Evolutionary conservation across 306 rosid genomes (phyloP), one percentile per base, ranked within the genome.

Genomic region (Datisca glomerata): DNA sequence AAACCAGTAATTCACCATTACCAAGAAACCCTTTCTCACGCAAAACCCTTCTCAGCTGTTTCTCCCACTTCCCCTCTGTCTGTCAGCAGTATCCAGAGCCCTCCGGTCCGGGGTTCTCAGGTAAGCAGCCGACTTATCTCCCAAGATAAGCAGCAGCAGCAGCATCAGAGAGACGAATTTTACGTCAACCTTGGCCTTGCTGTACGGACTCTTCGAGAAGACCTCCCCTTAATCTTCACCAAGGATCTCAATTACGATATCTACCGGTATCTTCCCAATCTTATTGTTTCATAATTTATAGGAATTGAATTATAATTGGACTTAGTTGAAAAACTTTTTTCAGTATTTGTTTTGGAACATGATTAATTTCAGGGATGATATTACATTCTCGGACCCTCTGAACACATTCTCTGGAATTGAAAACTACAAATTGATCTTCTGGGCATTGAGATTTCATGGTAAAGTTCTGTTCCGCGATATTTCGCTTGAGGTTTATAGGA

Each of bases 381-480:
- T 87, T 50, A 79, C 93, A 35, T 87, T 76, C 54, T 14, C 21
- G 38, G 96, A 87, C 67, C 89, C 94, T 23, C 61, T 83, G 58
- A 89, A 89, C 73, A 80, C 81, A 19, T 89, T 89, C 39, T 57
- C 60, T 34, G 97, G 95, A 17, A 83, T 89, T 55, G 95, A 83
- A 9, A 80, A 75, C 54, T 89, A 89, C 74, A 83, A 80, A 65
- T 53, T 77, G 63, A 83, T 89, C 63, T 89, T 77, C 60, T 89
- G 97, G 97, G 97, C 95, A 17, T 63, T 89, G 50, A 60, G 95
- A 50, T 80, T 89, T 64, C 97, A 89, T 32, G 93, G 91, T 2
- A 76, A 56, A 49, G 66, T 89, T 47, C 55, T 89, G 55, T 83
- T 89, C 63, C 75, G 76, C 10, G 97, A 83, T 62, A 74, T 89